Percentiles rank a stretch among this genome's conserved stretches.
Evolutionary conservation across 495 filamentous ascomycete species (phyloP).

Genomic region (Aspergillus olivimuriae): DNA sequence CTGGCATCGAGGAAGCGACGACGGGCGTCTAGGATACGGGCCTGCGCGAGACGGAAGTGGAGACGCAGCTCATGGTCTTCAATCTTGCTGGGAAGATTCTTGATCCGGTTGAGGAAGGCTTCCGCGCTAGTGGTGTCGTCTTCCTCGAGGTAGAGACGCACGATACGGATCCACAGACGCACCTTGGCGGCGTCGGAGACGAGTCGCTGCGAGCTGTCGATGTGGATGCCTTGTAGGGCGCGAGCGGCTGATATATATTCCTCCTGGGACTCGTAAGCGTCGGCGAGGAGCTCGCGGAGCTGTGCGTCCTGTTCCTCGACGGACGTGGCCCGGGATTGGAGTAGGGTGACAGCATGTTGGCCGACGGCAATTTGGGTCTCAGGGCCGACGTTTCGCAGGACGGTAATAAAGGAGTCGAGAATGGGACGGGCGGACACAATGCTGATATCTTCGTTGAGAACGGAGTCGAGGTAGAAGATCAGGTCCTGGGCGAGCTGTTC

Average conservation of each 20-base stretch:
- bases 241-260: constrained; percentile 74
- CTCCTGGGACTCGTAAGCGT: constrained; percentile 74
- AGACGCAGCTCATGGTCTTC: constrained; percentile 64
- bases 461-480: constrained; percentile 58
- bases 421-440: constrained; percentile 70
- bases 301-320: constrained; percentile 79
- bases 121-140: constrained; percentile 85
- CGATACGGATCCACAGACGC: constrained; percentile 84
- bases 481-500: constrained; percentile 57
- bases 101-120: constrained; percentile 83
- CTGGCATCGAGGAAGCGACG: constrained; percentile 87
- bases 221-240: constrained; percentile 72
- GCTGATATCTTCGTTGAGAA: constrained; percentile 63
- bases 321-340: constrained; percentile 61
- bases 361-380: constrained; percentile 66
- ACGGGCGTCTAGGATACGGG: constrained; percentile 85
- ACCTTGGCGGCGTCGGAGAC: constrained; percentile 75
- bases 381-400: constrained; percentile 49
- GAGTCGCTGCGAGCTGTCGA: constrained; percentile 79
- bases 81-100: constrained; percentile 79
- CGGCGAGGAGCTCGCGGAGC: constrained; percentile 74
- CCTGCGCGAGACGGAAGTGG: constrained; percentile 84
- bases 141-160: constrained; percentile 88
- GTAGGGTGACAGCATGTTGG: constrained; percentile 56
- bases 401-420: constrained; percentile 58